Conservation (phyloP, 1,139 yeast species). For the Candida smagusa region DNA sequence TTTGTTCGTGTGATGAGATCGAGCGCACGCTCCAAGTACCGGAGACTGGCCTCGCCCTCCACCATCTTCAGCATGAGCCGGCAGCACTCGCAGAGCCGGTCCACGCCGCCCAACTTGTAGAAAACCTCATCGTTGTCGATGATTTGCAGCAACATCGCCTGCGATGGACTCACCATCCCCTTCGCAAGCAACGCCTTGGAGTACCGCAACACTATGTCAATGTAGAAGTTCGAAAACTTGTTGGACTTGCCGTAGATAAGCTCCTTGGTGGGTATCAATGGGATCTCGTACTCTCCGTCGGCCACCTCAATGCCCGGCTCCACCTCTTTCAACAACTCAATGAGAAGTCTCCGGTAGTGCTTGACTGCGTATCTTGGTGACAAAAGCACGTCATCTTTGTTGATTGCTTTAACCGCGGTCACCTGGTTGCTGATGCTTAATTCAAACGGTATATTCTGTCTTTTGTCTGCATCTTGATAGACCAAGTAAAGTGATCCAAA, state of each 20-base stretch:
- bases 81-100: slow-evolving; percentile 41
- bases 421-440: slow-evolving; percentile 31
- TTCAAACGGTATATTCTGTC: slow-evolving; percentile 44
- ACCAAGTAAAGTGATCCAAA: slow-evolving; percentile 38
- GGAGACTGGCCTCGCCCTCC: slow-evolving; percentile 23
- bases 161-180: slow-evolving; percentile 34
- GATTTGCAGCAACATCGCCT: slow-evolving; percentile 27
- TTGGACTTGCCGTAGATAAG: slow-evolving; percentile 31
- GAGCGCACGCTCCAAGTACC: slow-evolving; percentile 39
- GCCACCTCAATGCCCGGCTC: slow-evolving; percentile 25
- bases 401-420: slow-evolving; percentile 42
- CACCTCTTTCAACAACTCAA: slow-evolving; percentile 33
- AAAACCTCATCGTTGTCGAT: slow-evolving; percentile 39
- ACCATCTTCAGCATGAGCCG: slow-evolving; percentile 33
- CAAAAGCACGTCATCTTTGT: slow-evolving; percentile 43
- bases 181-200: slow-evolving; percentile 43
- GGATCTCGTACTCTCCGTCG: slow-evolving; percentile 31
- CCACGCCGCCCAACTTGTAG: slow-evolving; percentile 43
- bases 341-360: slow-evolving; percentile 40
- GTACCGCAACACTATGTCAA: slow-evolving; percentile 43
- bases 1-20: slow-evolving; percentile 21
- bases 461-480: slow-evolving; percentile 38
- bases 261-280: slow-evolving; percentile 29
- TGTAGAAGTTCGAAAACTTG: slow-evolving; percentile 41
- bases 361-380: slow-evolving; percentile 45